Evolutionary conservation across 345 rosid species (phyloP), one percentile per base, ranked within the genome.

Genomic region (Eutrema heterophyllum): DNA sequence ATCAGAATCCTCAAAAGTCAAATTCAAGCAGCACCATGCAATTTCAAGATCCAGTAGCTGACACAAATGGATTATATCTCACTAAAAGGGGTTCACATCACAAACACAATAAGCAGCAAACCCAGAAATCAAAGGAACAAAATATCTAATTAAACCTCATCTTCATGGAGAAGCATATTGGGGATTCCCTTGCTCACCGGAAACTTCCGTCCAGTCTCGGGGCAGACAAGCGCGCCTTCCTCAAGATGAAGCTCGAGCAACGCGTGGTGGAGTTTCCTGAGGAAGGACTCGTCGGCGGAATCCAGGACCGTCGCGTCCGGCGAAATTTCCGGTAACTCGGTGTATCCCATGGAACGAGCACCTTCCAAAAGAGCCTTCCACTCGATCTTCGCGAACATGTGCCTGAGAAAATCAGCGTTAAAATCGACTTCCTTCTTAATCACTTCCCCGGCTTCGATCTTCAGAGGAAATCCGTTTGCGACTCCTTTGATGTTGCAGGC

Each of bases 121-220:
- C 33, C 33, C 33, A 30, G 33, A 30, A 30, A 29, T 5, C 30
- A 27, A 21, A 45, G 15, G 9, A 16, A 64, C 52, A 15, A 33
- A 0, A 15, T 11, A 41, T 21, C 9, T 21, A 71, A 71, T 87
- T 46, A 76, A 72, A 95, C 98, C 87, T 95, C 97, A 59, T 95
- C 98, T 68, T 91, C 96, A n/a, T 85, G 98, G 11, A 95, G 98
- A 78, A 92, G 91, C 98, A 95, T 90, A 74, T 90, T 92, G 7
- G 98, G 99, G 46, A 95, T 90, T 6, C 97, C 98, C 62, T 88
- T 92, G 35, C 41, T 88, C 4, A 87, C 92, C 0, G 93, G 91
- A 45, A 89, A 89, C 74, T 80, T 87, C 15, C 95, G 68, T 4
- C 87, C 97, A 3, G 97, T 88, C 83, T 90, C 87, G 1, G 97